Percentiles rank a stretch among this genome's conserved stretches.
Evolutionary conservation across 768 basidiomycete species (phyloP).

Genomic region (Lactarius sp.): DNA sequence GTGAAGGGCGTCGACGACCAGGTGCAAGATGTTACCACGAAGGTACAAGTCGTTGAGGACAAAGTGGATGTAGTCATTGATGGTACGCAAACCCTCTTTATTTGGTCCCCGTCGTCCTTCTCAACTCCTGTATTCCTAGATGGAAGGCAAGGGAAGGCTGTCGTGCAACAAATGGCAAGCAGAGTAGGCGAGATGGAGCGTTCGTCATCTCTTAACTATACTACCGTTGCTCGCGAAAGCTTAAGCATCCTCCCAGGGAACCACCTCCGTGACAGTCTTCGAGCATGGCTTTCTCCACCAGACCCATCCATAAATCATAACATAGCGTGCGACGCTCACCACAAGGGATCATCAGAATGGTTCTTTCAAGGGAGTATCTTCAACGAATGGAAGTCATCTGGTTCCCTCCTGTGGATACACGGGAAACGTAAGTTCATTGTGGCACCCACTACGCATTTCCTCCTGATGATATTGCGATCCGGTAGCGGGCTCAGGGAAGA

Average conservation of each 20-base stretch:
- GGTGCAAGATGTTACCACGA: too few species aligned
- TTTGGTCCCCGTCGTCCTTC: too few species aligned
- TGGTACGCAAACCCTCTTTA: too few species aligned
- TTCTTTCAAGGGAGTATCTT: not conserved
- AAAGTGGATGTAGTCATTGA: too few species aligned
- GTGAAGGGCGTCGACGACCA: too few species aligned
- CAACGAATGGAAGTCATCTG: conserved; percentile 2
- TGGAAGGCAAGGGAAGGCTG: too few species aligned
- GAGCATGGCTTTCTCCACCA: conserved; percentile 34
- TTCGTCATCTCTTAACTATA: not conserved
- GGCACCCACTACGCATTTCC: too few species aligned
- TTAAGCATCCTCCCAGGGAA: not conserved
- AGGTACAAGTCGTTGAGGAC: too few species aligned
- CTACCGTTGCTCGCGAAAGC: too few species aligned
- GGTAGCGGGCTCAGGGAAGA: conserved; percentile 9
- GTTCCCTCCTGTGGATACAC: conserved; percentile 1
- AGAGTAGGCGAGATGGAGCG: not conserved
- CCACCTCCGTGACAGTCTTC: not conserved
- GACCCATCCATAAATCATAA: not conserved
- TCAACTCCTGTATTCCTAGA: too few species aligned
- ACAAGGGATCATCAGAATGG: not conserved
- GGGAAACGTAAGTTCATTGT: not conserved
- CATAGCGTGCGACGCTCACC: not conserved
- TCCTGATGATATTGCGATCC: not conserved
- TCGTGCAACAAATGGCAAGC: too few species aligned